Evolutionary conservation across 371 early-diverging fungal species (phyloP).

Genomic region (Zychaea mexicana): DNA sequence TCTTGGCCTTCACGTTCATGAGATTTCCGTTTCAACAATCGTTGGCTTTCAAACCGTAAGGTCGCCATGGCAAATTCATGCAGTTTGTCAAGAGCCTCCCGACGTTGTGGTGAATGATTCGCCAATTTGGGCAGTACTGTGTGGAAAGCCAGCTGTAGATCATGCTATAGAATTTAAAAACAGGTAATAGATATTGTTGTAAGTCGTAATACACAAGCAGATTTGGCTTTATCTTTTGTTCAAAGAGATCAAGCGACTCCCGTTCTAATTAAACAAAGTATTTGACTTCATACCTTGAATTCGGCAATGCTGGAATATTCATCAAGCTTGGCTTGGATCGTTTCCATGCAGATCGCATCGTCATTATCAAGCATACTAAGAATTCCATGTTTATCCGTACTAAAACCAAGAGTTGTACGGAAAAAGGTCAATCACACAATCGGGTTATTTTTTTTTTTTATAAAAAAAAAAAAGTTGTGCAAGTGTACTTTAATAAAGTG

Average conservation of each 20-base stretch:
- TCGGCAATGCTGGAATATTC: constrained; percentile 4
- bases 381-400: neutral
- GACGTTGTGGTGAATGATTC: neutral
- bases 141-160: constrained; percentile 11
- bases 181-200: neutral
- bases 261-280: no score
- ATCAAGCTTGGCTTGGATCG: constrained; percentile 10
- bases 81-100: constrained; percentile 7
- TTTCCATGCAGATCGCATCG: neutral
- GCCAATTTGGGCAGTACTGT: constrained; percentile 7
- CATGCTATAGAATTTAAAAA: constrained; percentile 3
- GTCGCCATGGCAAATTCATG: constrained; percentile 11
- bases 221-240: neutral
- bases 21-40: constrained; percentile 4
- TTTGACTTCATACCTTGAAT: constrained; percentile 15
- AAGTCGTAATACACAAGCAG: neutral
- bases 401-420: neutral
- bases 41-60: constrained; percentile 11
- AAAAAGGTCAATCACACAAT: no score
- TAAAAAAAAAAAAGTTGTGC: no score
- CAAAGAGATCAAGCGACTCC: no score
- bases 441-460: neutral
- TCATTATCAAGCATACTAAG: neutral
- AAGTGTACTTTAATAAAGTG: constrained; percentile 1
- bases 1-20: neutral